Evolutionary conservation across 371 early-diverging fungal genomes (phyloP).

Genomic region (Mortierella polycephala): DNA sequence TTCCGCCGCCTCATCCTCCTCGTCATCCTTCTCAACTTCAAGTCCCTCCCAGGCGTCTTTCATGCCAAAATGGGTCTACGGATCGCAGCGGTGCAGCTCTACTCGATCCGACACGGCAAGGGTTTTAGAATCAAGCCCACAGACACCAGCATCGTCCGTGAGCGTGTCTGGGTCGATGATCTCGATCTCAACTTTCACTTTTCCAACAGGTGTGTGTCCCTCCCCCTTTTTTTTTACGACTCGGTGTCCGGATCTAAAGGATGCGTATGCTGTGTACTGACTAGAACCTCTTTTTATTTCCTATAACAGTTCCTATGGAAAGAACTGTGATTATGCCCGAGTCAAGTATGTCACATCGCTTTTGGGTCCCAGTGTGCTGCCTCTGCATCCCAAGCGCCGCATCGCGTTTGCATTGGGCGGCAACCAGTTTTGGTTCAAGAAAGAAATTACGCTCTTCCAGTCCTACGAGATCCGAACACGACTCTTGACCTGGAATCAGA

Average conservation of each 20-base stretch:
- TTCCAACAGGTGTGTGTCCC: conserved; percentile 40
- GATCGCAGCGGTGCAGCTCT: conserved; percentile 43
- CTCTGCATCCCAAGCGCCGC: conserved; percentile 39
- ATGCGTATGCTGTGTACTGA: too few relatives aligned
- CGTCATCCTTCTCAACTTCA: conserved; percentile 48
- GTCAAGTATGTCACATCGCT: conserved; percentile 53
- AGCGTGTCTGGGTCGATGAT: conserved; percentile 54
- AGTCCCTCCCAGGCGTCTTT: conserved; percentile 52
- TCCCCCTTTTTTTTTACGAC: background rate
- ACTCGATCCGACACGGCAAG: conserved; percentile 38
- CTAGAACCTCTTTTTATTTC: background rate
- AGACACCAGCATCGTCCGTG: conserved; percentile 47
- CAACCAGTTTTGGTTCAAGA: conserved; percentile 50
- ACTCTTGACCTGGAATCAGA: conserved; percentile 51
- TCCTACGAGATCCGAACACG: conserved; percentile 54
- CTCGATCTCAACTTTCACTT: conserved; percentile 54
- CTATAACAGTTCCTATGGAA: conserved; percentile 37
- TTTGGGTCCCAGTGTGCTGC: conserved; percentile 46
- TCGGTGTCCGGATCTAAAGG: background rate
- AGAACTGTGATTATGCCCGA: conserved; percentile 52
- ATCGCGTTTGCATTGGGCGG: conserved; percentile 49
- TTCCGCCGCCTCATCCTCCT: conserved; percentile 42
- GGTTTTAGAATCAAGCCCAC: conserved; percentile 50
- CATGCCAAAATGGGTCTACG: conserved; percentile 52
- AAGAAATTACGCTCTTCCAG: conserved; percentile 53